Evolutionary conservation across 1,139 yeast genomes (phyloP), one percentile per base, ranked within the genome.

Genomic region (Geotrichum reessii): DNA sequence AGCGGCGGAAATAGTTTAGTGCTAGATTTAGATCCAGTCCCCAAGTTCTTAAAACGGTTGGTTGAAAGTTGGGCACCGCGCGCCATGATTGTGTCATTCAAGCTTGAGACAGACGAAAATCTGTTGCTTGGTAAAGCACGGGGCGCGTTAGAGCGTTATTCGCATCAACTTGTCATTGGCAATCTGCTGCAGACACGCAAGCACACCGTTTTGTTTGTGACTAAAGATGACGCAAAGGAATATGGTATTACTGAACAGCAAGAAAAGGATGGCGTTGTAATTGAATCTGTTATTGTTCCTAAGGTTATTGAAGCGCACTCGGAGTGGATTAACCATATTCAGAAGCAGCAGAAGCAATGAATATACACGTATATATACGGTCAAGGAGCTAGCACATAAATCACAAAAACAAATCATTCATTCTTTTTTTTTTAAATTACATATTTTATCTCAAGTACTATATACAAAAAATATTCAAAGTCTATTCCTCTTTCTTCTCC

Each of bases 11-110:
- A 91, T 1, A 87, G 87, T 67, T 76, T 93, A 58, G 82, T 87
- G 21, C 90, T 93, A 22, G 87, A 91, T 66, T 77, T 93, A 65
- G 97, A 93, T 68, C 98, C 96, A 17, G 99, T 95, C 1, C 99
- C 99, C 17, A 93, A 93, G 71, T 93, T 95, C 66, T 78, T 93
- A 66, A 81, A 89, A 64, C 78, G 97, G 61, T 76, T 95, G 64
- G 97, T 92, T 1, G 96, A 90, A 65, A 81, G 84, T 28, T 93
- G 99, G 99, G 96, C 97, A 0, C 96, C 96, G 1, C 83, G 85
- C 7, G 95, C 98, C 1, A 87, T 91, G 96, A 90, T 95, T 61
- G 87, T 93, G 2, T 88, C 96, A 25, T 95, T 95, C 76, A 95
- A 95, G 72, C 80, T 93, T 61, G 99, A 95, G 70, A 95, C 99